Base-by-base conservation (phyloP, 495 filamentous ascomycete genomes). In the Penicillium malachiteum region DNA sequence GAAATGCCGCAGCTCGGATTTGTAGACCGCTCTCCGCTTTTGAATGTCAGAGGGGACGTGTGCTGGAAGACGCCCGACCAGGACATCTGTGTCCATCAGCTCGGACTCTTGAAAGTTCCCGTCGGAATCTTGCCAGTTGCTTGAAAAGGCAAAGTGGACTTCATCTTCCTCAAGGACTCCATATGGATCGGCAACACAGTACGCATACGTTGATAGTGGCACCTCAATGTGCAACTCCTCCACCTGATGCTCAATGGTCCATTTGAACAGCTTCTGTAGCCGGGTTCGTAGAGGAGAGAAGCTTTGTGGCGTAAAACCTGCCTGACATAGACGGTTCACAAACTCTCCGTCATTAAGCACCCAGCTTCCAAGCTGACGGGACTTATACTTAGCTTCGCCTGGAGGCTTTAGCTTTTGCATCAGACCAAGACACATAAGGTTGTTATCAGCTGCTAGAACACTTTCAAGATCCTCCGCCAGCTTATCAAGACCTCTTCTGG, bases 21-120 rank as follows among this genome's bases (percentile, higher is more conserved):
- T 86, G 79, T 73, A 89, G 1, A 87, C 78, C 0, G 83, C 81
- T 70, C 45, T 86, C 78, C 68, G 83, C 81, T 70, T 69, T 62
- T 96, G 92, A 2, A 98, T 87, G 66, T 98, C 92, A 12, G 89
- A 92, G 0, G 85, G 82, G 16, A 89, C 79, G 60, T 91, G 83
- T 1, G 91, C 88, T 0, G 94, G 92, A 3, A 87, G 84, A 17
- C 94, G 85, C n/a, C 88, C 89, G 8, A 97, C 91, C 0, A 98
- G 79, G 21, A 96, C 78, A 52, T 96, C 86, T n/a, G 85, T 73
- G 16, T 84, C 81, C 55, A 89, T 70, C 1, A 94, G 68, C 34
- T 82, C 68, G 11, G 75, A 82, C 56, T 84, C 87, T 38, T 79
- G 82, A 30, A 81, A 83, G 8, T 81, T 74, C 26, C 86, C 83